Percentiles rank a stretch among this genome's conserved stretches.
Evolutionary conservation across 805 yeast species (phyloP).

Genomic region (Nakazawaea ernobii): DNA sequence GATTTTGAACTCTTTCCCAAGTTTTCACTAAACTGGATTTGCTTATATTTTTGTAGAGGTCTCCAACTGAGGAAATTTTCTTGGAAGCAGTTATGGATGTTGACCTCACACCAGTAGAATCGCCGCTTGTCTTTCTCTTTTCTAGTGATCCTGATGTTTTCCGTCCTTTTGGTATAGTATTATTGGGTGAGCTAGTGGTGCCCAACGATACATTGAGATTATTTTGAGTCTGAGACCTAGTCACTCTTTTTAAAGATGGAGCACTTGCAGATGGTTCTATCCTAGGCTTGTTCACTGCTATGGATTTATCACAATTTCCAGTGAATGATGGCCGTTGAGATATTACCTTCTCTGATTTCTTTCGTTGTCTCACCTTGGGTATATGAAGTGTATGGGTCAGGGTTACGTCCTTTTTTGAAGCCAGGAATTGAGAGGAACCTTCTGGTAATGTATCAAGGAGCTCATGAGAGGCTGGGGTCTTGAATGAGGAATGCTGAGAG

Average conservation of each 20-base stretch:
- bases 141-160: slow-evolving; percentile 4
- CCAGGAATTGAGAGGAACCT: not conserved
- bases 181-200: not conserved
- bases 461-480: not conserved
- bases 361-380: slow-evolving; percentile 1
- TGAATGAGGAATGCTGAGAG: not conserved
- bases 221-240: not conserved
- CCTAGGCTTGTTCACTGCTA: too few species aligned
- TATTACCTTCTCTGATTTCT: not conserved
- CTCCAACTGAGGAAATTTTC: slow-evolving; percentile 5
- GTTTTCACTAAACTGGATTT: slow-evolving; percentile 2
- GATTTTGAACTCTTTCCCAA: slow-evolving; percentile 6
- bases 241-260: not conserved
- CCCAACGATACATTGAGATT: not conserved
- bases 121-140: not conserved
- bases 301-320: not conserved
- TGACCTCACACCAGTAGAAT: not conserved
- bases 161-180: not conserved
- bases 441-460: not conserved
- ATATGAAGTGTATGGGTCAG: not conserved
- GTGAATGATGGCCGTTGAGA: not conserved
- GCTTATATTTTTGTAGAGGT: slow-evolving; percentile 1
- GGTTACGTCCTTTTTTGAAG: not conserved
- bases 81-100: not conserved
- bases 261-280: not conserved